A percentile compares a stretch with the other conserved stretches of the same genome.
Conservation (phyloP, 176 grass and related monocot species). For the Aegilops tauschii region DNA sequence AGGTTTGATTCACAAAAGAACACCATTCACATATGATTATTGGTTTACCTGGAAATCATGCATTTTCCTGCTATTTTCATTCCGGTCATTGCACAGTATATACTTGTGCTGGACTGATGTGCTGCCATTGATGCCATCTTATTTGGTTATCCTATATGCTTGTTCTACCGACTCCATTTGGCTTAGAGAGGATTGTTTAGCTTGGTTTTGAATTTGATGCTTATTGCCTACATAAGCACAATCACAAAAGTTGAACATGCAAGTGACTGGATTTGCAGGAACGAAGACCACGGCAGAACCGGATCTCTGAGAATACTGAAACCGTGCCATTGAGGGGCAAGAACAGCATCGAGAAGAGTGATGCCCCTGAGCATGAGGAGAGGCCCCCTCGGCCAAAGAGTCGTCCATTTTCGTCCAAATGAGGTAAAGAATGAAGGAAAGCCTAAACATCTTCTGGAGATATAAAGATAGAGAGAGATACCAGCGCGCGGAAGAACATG, state of each 20-base stretch:
- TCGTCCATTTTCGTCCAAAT: constrained; percentile 45
- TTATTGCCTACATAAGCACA: neutral
- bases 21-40: neutral
- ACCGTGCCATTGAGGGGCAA: constrained; percentile 70
- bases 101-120: neutral
- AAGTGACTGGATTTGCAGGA: constrained; percentile 58
- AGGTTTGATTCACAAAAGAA: constrained; percentile 45
- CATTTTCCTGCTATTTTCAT: neutral
- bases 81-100: neutral
- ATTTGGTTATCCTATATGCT: neutral
- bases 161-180: neutral
- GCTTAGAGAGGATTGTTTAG: neutral
- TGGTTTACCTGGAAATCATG: constrained; percentile 2
- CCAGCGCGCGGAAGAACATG: neutral
- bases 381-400: constrained; percentile 47
- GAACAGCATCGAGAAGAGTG: constrained; percentile 70
- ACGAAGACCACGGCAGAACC: constrained; percentile 62
- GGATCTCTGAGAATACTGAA: constrained; percentile 45
- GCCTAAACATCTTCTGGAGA: constrained; percentile 18
- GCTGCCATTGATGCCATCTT: neutral
- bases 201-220: neutral
- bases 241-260: neutral
- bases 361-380: constrained; percentile 63
- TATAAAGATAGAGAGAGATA: constrained; percentile 9
- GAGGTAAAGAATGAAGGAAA: constrained; percentile 23